phyloP scores from a whole-genome alignment of 2,329 filamentous ascomycete species.

The Neonectria sp. region DNA sequence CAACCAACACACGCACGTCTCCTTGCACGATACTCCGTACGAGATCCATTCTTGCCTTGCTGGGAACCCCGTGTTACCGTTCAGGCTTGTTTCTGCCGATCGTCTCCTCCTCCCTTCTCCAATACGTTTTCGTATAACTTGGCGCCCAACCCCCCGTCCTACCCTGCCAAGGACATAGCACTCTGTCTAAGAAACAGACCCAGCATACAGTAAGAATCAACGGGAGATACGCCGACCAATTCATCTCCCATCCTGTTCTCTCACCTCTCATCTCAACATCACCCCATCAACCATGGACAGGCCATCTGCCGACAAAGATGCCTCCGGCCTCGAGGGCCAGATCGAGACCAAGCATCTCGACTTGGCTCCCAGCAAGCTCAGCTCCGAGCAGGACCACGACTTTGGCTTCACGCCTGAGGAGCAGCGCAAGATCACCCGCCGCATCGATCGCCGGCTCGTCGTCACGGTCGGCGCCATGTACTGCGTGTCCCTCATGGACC shows the following conservation, averaged over 20 bases:
- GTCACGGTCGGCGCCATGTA: slow-evolving; percentile 77
- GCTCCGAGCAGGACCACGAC: slow-evolving; percentile 49
- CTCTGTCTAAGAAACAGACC: not conserved
- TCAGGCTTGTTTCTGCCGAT: slow-evolving; percentile 24
- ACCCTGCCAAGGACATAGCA: slow-evolving; percentile 17
- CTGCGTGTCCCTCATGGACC: slow-evolving; percentile 83
- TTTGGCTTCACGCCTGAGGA: slow-evolving; percentile 71
- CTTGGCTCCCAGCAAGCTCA: slow-evolving; percentile 39
- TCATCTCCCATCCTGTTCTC: not conserved
- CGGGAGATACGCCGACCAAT: not conserved
- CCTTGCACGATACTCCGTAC: not conserved
- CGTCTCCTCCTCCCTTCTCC: slow-evolving; percentile 18
- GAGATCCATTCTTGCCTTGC: slow-evolving; percentile 21
- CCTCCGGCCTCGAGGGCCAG: slow-evolving; percentile 43
- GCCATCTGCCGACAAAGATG: slow-evolving; percentile 28
- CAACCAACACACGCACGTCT: slow-evolving; percentile 5
- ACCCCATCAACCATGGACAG: slow-evolving; percentile 43
- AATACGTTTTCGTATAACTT: slow-evolving; percentile 21
- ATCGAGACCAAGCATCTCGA: slow-evolving; percentile 47
- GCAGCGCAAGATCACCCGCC: slow-evolving; percentile 77
- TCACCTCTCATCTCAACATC: not conserved
- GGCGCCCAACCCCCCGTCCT: slow-evolving; percentile 13
- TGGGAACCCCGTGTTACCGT: slow-evolving; percentile 33
- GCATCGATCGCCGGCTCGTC: slow-evolving; percentile 78
- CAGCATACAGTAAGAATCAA: not conserved